Evolutionary conservation across 768 basidiomycete species (phyloP).

Genomic region (Lentinula boryana): DNA sequence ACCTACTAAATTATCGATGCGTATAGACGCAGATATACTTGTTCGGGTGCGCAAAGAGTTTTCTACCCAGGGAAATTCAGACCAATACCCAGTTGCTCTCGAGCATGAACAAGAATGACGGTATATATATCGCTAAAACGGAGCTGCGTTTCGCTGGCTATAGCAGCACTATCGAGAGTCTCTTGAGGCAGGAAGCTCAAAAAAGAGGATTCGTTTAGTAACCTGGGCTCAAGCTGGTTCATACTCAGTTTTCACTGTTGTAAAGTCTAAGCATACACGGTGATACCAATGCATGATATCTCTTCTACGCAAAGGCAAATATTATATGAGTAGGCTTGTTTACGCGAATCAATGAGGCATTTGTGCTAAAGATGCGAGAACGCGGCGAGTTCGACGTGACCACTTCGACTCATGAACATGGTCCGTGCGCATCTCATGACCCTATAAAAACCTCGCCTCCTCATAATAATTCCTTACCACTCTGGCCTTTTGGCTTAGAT

Average conservation of each 20-base stretch:
- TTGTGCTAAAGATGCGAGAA: too few species aligned
- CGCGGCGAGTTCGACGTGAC: too few species aligned
- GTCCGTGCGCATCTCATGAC: neutral
- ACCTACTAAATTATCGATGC: neutral
- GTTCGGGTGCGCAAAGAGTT: neutral
- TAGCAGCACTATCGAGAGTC: neutral
- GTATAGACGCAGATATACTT: neutral
- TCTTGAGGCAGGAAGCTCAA: neutral
- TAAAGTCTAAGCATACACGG: neutral
- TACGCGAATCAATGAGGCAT: too few species aligned
- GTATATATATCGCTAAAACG: neutral
- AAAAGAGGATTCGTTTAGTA: neutral
- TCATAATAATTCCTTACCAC: conserved; percentile 49
- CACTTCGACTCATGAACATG: neutral
- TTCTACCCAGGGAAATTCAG: neutral
- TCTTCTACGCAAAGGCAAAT: neutral
- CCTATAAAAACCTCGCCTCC: neutral
- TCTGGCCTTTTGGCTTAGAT: conserved; percentile 97
- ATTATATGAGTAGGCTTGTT: too few species aligned
- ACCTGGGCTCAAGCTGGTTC: neutral
- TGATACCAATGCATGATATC: neutral
- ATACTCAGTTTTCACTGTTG: neutral
- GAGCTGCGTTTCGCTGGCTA: neutral
- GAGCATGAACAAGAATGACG: neutral
- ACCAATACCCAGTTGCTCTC: neutral